Evolutionary conservation across 208 protist species (phyloP).

Genomic region (Crithidia expoeki): DNA sequence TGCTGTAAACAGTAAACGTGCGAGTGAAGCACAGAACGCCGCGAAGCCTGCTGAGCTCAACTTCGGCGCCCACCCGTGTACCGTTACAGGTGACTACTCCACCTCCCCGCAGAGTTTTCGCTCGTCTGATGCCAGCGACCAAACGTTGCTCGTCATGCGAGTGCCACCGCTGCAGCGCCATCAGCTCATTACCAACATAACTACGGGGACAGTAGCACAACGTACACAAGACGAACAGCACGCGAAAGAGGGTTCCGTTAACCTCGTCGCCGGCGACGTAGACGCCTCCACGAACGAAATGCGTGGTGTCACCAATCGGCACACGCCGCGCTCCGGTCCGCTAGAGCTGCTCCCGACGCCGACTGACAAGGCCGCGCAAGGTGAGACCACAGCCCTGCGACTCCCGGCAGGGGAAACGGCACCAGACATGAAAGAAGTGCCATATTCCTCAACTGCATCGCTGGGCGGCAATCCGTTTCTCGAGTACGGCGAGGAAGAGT

Average conservation of each 20-base stretch:
- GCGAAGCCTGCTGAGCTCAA: too few species aligned
- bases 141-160: background rate
- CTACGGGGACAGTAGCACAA: background rate
- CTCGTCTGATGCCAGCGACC: background rate
- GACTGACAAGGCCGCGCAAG: background rate
- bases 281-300: background rate
- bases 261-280: slow-evolving; percentile 7
- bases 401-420: background rate
- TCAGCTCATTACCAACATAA: background rate
- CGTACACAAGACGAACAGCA: too few species aligned
- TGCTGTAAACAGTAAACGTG: too few species aligned
- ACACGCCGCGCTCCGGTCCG: slow-evolving; percentile 12
- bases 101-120: slow-evolving; percentile 4
- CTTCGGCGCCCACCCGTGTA: background rate
- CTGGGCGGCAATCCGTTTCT: slow-evolving; percentile 10
- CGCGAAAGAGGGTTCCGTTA: background rate
- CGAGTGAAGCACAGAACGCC: too few species aligned
- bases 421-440: background rate
- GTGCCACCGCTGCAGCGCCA: slow-evolving; percentile 4
- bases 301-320: background rate
- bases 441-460: too few species aligned
- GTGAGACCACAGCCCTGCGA: background rate
- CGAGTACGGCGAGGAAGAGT: slow-evolving; percentile 1
- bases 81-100: slow-evolving; percentile 12
- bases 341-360: slow-evolving; percentile 23